Evolutionary conservation across 352 stramenopile species (phyloP), one percentile per base, ranked within the genome.

Genomic region (Phytophthora tubulina): DNA sequence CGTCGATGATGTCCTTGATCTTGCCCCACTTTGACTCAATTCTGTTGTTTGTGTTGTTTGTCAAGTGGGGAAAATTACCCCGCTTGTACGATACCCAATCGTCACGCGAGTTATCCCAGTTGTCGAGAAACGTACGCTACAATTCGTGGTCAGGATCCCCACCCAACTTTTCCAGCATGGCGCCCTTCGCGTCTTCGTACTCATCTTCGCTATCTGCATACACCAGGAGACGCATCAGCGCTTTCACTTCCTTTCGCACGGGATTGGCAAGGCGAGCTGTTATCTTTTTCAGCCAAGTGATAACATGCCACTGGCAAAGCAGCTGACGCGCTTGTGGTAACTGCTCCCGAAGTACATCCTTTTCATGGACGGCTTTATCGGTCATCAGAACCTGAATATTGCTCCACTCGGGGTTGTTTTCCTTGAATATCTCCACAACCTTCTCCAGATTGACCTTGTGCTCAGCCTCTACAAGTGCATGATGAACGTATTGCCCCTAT

Each of bases 231-330:
- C 51, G 15, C 21, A 70, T 36, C 8, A 56, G 2, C 0, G 6
- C 42, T 17, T 73, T 69, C 4, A 59, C 39, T 1, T 52, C 21
- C 6, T 63, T 63, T 15, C 69, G 58, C 14, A 52, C 44, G 1
- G 35, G 11, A 5, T 3, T 3, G 3, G 39, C 39, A 2, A 62
- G n/a, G 0, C 50, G 21, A 0, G 30, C 31, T 0, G 49, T 45
- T 41, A 63, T 52, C 30, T 61, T 61, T 32, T 70, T 64, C 1
- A 68, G 41, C 58, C 59, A 74, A 1, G 58, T 64, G 2, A 70
- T 14, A 0, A 70, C 67, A 41, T 74, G 49, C 49, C 31, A 55
- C 15, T 55, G 49, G 9, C 31, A 55, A 2, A 55, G 14, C 13
- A 35, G 14, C 11, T 36, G 31, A 6, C 31, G 30, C n/a, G 15